Percentiles rank a stretch among this genome's conserved stretches.
phyloP scores from a whole-genome alignment of 1,284 basidiomycete species.

The Austroboletus rostrupii region DNA sequence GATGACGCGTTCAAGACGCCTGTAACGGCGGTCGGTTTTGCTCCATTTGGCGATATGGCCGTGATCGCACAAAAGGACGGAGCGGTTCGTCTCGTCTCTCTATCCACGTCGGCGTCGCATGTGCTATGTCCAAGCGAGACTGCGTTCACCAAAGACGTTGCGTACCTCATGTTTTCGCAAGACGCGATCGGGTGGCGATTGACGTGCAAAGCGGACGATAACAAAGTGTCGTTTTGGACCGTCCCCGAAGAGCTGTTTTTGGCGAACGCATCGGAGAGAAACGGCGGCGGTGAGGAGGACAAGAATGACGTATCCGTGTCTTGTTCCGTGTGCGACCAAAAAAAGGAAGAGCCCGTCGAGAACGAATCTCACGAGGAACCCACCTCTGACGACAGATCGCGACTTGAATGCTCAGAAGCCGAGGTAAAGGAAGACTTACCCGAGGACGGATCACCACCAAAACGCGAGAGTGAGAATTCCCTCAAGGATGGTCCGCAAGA shows the following conservation, averaged over 20 bases:
- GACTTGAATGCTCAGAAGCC: neutral
- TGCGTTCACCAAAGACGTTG: neutral
- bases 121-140: conserved; percentile 4
- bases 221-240: conserved; percentile 6
- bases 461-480: too few species aligned
- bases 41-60: conserved; percentile 4
- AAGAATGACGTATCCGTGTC: neutral
- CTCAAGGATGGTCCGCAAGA: neutral
- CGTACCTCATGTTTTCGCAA: conserved; percentile 3
- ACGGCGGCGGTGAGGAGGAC: neutral
- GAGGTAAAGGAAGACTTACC: too few species aligned
- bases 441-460: too few species aligned
- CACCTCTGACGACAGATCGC: neutral
- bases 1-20: neutral
- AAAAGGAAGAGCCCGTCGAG: neutral
- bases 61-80: conserved; percentile 6
- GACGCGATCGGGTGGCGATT: neutral
- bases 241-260: conserved; percentile 2
- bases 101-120: conserved; percentile 2
- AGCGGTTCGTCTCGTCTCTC: conserved; percentile 2
- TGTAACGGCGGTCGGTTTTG: conserved; percentile 4
- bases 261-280: neutral
- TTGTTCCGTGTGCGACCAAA: conserved; percentile 1
- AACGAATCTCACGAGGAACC: neutral
- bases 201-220: conserved; percentile 4